These are phyloP conservation scores for Penicillium cosmopolitanum DNA, from an alignment of 495 filamentous ascomycete species.

Conservation along the genomic window DNA sequence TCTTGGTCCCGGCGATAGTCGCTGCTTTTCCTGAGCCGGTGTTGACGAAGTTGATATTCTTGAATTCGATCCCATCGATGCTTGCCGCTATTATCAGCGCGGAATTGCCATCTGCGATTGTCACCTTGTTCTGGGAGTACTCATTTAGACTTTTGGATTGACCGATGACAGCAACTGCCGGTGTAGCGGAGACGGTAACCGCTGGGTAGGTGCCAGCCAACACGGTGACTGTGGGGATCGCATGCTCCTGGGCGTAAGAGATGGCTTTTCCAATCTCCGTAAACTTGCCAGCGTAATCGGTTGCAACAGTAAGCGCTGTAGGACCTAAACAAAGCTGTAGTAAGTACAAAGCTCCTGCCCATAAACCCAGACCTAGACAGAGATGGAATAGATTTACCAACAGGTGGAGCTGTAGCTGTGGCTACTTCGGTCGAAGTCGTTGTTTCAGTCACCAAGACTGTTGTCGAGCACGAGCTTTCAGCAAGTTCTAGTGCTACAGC, in stretches of 20 bases:
- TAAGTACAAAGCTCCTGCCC: background rate
- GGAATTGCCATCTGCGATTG: conserved; percentile 3
- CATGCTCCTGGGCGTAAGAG: conserved; percentile 17
- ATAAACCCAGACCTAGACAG: background rate
- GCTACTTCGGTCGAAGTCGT: background rate
- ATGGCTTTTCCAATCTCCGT: conserved; percentile 18
- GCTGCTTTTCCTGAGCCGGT: conserved; percentile 4
- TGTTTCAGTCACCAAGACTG: background rate
- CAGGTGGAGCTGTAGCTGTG: background rate
- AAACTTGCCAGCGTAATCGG: conserved; percentile 14
- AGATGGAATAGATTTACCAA: background rate
- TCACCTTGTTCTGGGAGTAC: conserved; percentile 16
- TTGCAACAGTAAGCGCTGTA: conserved; percentile 15
- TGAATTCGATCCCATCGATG: conserved; percentile 10
- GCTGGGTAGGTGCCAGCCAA: conserved; percentile 20
- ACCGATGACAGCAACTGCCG: conserved; percentile 11
- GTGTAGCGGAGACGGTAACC: conserved; percentile 20
- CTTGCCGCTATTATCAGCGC: conserved; percentile 10
- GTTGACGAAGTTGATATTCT: conserved; percentile 20
- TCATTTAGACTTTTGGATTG: conserved; percentile 9
- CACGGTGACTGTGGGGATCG: conserved; percentile 18
- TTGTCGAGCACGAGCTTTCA: background rate
- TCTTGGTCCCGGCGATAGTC: conserved; percentile 7
- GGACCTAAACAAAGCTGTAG: background rate
- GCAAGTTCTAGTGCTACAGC: background rate